Evolutionary conservation across 768 basidiomycete genomes (phyloP), one percentile per base, ranked within the genome.

Genomic region (Termitomyces sp.): DNA sequence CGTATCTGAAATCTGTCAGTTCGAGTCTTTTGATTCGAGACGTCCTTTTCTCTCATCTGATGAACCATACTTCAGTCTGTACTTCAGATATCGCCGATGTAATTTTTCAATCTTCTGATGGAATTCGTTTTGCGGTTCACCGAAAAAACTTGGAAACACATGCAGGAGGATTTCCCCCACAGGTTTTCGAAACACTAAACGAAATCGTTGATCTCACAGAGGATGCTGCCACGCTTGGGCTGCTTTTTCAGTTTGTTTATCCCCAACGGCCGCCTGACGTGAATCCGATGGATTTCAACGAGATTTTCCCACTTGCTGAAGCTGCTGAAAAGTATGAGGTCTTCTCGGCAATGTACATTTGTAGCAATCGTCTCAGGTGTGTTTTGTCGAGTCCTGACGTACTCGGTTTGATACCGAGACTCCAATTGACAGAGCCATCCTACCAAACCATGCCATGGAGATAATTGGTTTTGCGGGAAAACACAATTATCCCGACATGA

Each of bases 301-400:
- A 9, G 11, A 15, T 52, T 20, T 6, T 31, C 15, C 40, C 41
- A 16, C 40, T 52, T 3, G 50, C 40, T 16, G 40, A 52, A 18
- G 50, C 50, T 13, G 50, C 41, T n/a, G 40, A 52, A 16, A 52
- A 52, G 40, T 33, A 52, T 32, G 25, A 43, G 29, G 25, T 52
- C 7, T 38, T 50, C 13, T 18, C n/a, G 7, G 46, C 46, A 2
- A 47, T 47, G 46, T 32, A 35, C 7, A 6, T 33, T 16, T 47
- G 31, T 20, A 47, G 31, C 20, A 31, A 11, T 20, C 29, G 10
- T 47, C 29, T 35, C n/a, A 35, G 20, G 32, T 47, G 32, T 35
- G 46, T 47, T 20, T 44, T 32, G 18, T 47, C n/a, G 32, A 44
- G 7, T n/a, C 20, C 18, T 7, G 18, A 16, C n/a, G 9, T 38